Percentiles rank a stretch among this genome's conserved stretches.
Evolutionary conservation across 176 grass and related monocot species (phyloP).

Genomic region (Eremochloa ophiuroides): DNA sequence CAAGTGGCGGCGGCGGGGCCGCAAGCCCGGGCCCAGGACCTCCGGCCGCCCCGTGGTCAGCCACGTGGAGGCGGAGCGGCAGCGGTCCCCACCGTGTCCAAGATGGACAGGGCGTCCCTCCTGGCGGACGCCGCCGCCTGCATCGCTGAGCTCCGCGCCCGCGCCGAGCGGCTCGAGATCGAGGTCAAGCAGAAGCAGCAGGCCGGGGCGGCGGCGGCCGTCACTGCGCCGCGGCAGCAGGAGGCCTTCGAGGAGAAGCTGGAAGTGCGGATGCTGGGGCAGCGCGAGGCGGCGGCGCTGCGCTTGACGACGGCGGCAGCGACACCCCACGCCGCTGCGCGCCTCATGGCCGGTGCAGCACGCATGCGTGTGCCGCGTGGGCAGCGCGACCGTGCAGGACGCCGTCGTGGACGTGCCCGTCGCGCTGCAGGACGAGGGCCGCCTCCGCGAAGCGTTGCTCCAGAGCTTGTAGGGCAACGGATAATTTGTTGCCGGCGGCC

Average conservation of each 20-base stretch:
- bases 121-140: not conserved
- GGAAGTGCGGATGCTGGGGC: slow-evolving; percentile 14
- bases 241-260: not conserved
- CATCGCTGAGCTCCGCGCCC: not conserved
- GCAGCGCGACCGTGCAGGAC: slow-evolving; percentile 41
- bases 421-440: not conserved
- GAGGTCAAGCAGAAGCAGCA: too few species aligned
- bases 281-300: slow-evolving; percentile 1
- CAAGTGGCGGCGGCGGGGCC: not conserved
- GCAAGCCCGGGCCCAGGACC: not conserved
- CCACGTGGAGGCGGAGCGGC: too few species aligned
- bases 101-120: not conserved
- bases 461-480: too few species aligned
- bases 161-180: not conserved
- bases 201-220: too few species aligned
- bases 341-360: slow-evolving; percentile 45
- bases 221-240: too few species aligned
- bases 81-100: not conserved
- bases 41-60: too few species aligned
- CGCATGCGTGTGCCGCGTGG: slow-evolving; percentile 26
- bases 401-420: slow-evolving; percentile 38
- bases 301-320: not conserved
- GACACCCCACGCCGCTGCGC: slow-evolving; percentile 14
- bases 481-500: too few species aligned
- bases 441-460: slow-evolving; percentile 35